These are phyloP conservation scores for Penicillium sclerotiorum DNA, from an alignment of 2,329 filamentous ascomycete species.

Conservation along the genomic window DNA sequence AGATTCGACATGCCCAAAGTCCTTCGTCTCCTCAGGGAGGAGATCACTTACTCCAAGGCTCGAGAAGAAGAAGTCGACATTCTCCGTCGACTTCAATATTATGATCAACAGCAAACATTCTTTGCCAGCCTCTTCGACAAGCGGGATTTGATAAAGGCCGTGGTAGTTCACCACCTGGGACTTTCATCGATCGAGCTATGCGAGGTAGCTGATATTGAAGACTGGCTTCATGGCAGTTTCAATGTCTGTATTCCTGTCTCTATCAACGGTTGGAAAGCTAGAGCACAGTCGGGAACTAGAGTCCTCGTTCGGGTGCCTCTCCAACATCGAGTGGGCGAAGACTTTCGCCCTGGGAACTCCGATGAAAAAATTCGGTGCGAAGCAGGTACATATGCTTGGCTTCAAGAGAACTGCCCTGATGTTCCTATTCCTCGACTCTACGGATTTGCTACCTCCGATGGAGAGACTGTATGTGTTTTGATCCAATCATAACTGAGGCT, in stretches of 20 bases:
- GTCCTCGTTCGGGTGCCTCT: conserved; percentile 30
- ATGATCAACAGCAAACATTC: conserved; percentile 14
- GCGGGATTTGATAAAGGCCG: conserved; percentile 6
- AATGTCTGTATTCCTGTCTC: conserved; percentile 31
- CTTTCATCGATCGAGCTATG: neutral
- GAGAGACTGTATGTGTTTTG: neutral
- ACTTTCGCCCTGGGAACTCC: conserved; percentile 39
- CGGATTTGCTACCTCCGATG: conserved; percentile 10
- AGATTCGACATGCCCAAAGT: conserved; percentile 7
- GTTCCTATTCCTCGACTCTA: conserved; percentile 17
- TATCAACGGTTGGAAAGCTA: conserved; percentile 8
- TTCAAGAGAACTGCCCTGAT: conserved; percentile 33
- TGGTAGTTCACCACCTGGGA: conserved; percentile 30
- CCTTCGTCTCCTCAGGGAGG: conserved; percentile 15
- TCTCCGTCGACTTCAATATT: conserved; percentile 24
- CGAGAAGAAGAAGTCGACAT: conserved; percentile 24
- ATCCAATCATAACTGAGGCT: neutral
- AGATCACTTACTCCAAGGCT: conserved; percentile 26
- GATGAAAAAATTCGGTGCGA: conserved; percentile 49
- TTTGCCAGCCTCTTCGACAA: conserved; percentile 12
- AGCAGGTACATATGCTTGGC: conserved; percentile 44
- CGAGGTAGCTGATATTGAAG: conserved; percentile 1
- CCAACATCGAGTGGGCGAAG: conserved; percentile 40
- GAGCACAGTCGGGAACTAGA: conserved; percentile 19
- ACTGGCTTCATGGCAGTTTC: conserved; percentile 31